These are phyloP conservation scores for Cladophialophora psammophila DNA, from an alignment of 2,329 filamentous ascomycete genomes.

Conservation along the genomic window DNA sequence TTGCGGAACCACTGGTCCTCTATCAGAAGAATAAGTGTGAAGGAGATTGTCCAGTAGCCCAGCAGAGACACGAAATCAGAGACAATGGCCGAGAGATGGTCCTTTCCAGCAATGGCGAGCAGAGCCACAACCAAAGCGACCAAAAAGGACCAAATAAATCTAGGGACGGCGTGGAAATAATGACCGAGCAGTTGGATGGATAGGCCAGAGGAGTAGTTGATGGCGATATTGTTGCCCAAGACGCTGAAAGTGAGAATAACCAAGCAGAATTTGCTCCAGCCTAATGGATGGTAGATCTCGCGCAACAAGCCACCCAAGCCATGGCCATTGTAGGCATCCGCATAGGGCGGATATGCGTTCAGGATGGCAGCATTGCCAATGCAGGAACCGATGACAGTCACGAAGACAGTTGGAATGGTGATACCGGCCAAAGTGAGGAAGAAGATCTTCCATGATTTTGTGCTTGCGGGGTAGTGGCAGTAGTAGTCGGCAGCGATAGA, in stretches of 20 bases:
- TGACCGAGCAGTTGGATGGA: slow-evolving; percentile 57
- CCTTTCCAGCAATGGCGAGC: slow-evolving; percentile 53
- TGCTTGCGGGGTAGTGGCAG: slow-evolving; percentile 40
- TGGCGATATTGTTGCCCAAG: slow-evolving; percentile 51
- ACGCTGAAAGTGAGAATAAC: slow-evolving; percentile 40
- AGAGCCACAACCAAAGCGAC: slow-evolving; percentile 54
- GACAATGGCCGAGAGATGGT: slow-evolving; percentile 52
- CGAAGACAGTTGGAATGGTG: slow-evolving; percentile 44
- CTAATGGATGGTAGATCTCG: slow-evolving; percentile 54
- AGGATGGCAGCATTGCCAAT: slow-evolving; percentile 50
- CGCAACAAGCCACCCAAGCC: slow-evolving; percentile 58
- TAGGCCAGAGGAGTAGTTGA: slow-evolving; percentile 54
- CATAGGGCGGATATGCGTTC: slow-evolving; percentile 43
- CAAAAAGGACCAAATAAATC: slow-evolving; percentile 56
- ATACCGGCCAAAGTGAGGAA: slow-evolving; percentile 35
- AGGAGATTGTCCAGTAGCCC: slow-evolving; percentile 57
- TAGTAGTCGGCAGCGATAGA: slow-evolving; percentile 41
- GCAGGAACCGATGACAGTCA: slow-evolving; percentile 54
- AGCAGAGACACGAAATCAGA: slow-evolving; percentile 56
- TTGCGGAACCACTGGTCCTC: slow-evolving; percentile 56
- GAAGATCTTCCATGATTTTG: slow-evolving; percentile 37
- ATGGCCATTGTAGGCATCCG: slow-evolving; percentile 52
- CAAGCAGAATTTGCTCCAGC: slow-evolving; percentile 59
- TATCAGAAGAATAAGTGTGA: slow-evolving; percentile 55
- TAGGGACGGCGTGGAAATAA: slow-evolving; percentile 60